phyloP scores from a whole-genome alignment of 495 filamentous ascomycete species.

The Monascus purpureus region DNA sequence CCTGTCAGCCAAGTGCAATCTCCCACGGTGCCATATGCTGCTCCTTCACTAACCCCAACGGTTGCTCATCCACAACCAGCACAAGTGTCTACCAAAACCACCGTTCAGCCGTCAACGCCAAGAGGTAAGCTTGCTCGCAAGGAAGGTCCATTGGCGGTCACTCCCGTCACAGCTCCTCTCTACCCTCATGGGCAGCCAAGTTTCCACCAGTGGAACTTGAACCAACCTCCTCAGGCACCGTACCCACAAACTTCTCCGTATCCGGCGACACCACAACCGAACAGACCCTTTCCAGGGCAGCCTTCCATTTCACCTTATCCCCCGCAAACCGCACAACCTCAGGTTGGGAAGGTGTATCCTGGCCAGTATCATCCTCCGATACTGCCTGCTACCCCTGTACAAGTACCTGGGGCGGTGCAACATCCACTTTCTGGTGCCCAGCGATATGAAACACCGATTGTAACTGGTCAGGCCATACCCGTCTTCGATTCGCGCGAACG shows the following conservation, averaged over 20 bases:
- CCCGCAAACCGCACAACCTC: conserved; percentile 1
- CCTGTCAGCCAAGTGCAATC: conserved; percentile 9
- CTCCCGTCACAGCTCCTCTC: conserved; percentile 6
- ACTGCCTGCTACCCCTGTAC: conserved; percentile 18
- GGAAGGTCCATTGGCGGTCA: conserved; percentile 3
- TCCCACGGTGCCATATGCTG: conserved; percentile 4
- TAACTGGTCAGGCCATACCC: conserved; percentile 10
- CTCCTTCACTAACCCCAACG: conserved; percentile 1
- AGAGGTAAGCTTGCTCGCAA: conserved; percentile 7
- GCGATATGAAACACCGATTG: conserved; percentile 18
- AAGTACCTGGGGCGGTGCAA: conserved; percentile 9
- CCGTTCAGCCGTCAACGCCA: conserved; percentile 3
- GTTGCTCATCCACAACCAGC: conserved; percentile 1
- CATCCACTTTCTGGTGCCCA: conserved; percentile 13
- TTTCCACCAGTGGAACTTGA: conserved; percentile 30
- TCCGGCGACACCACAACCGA: conserved; percentile 13
- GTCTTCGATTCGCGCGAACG: conserved; percentile 16
- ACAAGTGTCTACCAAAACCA: conserved; percentile 4
- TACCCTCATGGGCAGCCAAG: conserved; percentile 18
- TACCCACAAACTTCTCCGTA: conserved; percentile 1
- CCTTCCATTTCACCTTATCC: conserved; percentile 1
- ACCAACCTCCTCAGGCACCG: conserved; percentile 21
- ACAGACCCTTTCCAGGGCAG: conserved; percentile 11
- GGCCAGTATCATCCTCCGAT: conserved; percentile 3
- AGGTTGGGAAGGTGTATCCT: neutral